Base-by-base conservation (phyloP, 2,329 filamentous ascomycete species). In the Sporothrix curviconia region DNA sequence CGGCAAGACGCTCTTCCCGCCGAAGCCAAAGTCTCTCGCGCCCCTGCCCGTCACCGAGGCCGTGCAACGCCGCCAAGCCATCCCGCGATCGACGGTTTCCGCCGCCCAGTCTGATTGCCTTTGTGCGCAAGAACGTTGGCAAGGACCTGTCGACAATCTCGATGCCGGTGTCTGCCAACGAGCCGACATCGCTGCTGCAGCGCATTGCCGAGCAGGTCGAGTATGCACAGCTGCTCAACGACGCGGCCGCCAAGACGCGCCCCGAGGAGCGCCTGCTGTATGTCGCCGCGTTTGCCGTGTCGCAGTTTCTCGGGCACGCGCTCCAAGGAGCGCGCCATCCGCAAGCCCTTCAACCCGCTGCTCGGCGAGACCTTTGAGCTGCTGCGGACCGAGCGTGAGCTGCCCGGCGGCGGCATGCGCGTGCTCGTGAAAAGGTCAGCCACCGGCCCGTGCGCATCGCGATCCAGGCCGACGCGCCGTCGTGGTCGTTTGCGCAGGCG, bases 311-410 rank as follows among this genome's bases (percentile, higher is more conserved):
- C 91, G 59, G 86, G 83, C 66, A 82, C 81, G 46, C 85, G 94
- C 30, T 85, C 91, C 61, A 95, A 91, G 68, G 94, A 99, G 70
- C 88, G 94, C 40, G 86, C 92, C 3, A 89, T 95, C 60, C 89
- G 94, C 63, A 99, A 99, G 69, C 94, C 94, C 0, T 99, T 97
- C 74, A 99, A 96, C 66, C 94, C 94, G 3, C 87, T 99, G 76
- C 83, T 99, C 0, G 94, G 94, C 50, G 94, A 99, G 73, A 99
- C 94, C 0, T 99, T 84, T 70, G 94, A 99, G 72, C 82, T 99
- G 36, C 82, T 99, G 32, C 86, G 92, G 43, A 86, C 92, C 62
- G 91, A 95, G 63, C 83, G 86, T 59, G 84, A 87, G 63, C 73
- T 80, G 0, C 81, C 82, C 9, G 54, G 54, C 0, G 91, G 91